phyloP scores from a whole-genome alignment of 78 protist genomes.

The Dictyostelium firmibasis region DNA sequence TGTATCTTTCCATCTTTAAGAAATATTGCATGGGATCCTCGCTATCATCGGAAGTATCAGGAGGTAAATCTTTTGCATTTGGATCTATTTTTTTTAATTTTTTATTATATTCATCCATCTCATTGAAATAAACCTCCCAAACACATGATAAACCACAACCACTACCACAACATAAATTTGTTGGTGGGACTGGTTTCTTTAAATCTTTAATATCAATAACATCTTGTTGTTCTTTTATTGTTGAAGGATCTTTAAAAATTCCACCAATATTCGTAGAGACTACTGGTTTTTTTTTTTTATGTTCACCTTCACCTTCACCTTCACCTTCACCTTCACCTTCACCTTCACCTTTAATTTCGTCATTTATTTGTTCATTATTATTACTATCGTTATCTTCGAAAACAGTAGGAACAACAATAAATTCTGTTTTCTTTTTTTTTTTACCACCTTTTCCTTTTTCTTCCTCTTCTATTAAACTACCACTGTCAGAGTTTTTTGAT shows the following conservation, averaged over 20 bases:
- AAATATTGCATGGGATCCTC: conserved; percentile 78
- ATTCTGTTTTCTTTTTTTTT: not conserved
- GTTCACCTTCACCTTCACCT: not conserved
- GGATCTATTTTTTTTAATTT: conserved; percentile 43
- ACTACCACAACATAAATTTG: conserved; percentile 48
- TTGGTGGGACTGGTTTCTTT: conserved; percentile 24
- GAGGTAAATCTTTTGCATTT: not conserved
- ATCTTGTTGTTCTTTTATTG: not conserved
- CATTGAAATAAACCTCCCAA: conserved; percentile 46
- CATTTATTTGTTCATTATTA: too few species aligned
- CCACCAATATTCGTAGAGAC: not conserved
- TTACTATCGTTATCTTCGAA: not conserved
- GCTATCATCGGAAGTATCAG: conserved; percentile 19
- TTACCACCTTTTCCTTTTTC: not conserved
- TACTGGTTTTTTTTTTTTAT: not conserved
- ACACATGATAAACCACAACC: conserved; percentile 52
- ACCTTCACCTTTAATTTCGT: too few species aligned
- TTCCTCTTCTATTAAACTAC: not conserved
- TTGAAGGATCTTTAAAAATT: not conserved
- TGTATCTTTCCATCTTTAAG: conserved; percentile 60
- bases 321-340: not conserved
- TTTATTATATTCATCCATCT: conserved; percentile 45
- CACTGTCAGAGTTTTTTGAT: too few species aligned
- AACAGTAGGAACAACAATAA: not conserved
- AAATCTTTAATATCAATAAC: not conserved